Evolutionary conservation across 1,139 yeast genomes (phyloP).

Genomic region (Yamadazyma oceani): DNA sequence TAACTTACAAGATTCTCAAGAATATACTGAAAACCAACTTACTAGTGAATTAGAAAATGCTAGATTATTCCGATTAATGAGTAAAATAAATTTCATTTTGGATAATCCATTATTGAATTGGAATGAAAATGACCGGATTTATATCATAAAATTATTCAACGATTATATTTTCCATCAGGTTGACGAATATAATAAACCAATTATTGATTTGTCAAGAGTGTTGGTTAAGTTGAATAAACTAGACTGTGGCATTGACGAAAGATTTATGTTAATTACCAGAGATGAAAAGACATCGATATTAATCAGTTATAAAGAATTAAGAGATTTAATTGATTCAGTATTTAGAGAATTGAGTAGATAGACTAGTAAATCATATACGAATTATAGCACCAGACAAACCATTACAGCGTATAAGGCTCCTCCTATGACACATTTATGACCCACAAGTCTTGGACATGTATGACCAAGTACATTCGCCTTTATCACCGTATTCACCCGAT

Average conservation of each 20-base stretch:
- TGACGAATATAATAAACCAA: slow-evolving; percentile 75
- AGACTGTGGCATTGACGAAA: slow-evolving; percentile 91
- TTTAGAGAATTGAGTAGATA: slow-evolving; percentile 55
- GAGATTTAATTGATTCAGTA: slow-evolving; percentile 69
- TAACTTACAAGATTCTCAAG: slow-evolving; percentile 57
- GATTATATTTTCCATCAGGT: slow-evolving; percentile 85
- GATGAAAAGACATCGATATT: slow-evolving; percentile 84
- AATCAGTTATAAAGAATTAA: slow-evolving; percentile 76
- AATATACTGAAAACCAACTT: slow-evolving; percentile 66
- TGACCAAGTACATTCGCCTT: too few species aligned
- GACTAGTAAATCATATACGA: too few species aligned
- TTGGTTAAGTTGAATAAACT: slow-evolving; percentile 77
- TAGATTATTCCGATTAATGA: slow-evolving; percentile 74
- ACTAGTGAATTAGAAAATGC: slow-evolving; percentile 84
- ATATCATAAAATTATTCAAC: slow-evolving; percentile 73
- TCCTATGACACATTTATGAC: slow-evolving; percentile 1
- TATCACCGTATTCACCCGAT: too few species aligned
- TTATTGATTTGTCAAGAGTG: slow-evolving; percentile 81
- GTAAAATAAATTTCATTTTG: slow-evolving; percentile 76
- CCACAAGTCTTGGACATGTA: too few species aligned
- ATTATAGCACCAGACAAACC: too few species aligned
- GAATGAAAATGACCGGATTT: slow-evolving; percentile 76
- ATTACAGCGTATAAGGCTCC: too few species aligned
- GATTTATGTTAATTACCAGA: slow-evolving; percentile 70
- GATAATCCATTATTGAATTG: slow-evolving; percentile 71